Conservation (phyloP, 2,329 filamentous ascomycete genomes). For the Epichloe aotearoae region DNA sequence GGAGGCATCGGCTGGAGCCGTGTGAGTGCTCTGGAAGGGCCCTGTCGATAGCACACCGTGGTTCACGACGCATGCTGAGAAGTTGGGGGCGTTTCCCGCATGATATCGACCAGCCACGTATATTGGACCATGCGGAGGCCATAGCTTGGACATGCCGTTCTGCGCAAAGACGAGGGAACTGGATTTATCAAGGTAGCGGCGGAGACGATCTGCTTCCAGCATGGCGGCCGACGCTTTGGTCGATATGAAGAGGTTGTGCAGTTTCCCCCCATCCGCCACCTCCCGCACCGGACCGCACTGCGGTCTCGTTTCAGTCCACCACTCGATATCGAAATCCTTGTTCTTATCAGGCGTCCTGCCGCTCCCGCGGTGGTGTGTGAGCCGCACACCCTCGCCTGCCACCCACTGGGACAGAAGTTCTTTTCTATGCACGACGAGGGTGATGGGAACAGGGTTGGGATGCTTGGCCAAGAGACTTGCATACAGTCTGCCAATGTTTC, state of each 20-base stretch:
- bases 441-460: conserved; percentile 53
- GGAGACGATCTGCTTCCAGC: conserved; percentile 44
- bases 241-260: conserved; percentile 64
- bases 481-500: conserved; percentile 69
- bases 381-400: conserved; percentile 28
- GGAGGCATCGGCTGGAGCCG: conserved; percentile 33
- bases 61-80: conserved; percentile 53
- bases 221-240: conserved; percentile 61
- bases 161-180: conserved; percentile 77
- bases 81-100: conserved; percentile 40
- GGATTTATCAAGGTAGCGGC: conserved; percentile 44
- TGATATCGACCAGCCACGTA: conserved; percentile 31
- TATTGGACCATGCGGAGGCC: conserved; percentile 35
- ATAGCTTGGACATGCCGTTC: conserved; percentile 68
- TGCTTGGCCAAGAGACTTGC: conserved; percentile 56
- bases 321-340: conserved; percentile 36
- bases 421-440: conserved; percentile 60
- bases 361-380: conserved; percentile 18
- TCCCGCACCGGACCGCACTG: conserved; percentile 23
- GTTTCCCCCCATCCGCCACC: conserved; percentile 26
- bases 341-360: conserved; percentile 16
- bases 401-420: conserved; percentile 36
- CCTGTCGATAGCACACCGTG: conserved; percentile 41
- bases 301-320: conserved; percentile 36
- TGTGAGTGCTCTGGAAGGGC: conserved; percentile 38